Base-by-base conservation (phyloP, 768 basidiomycete species). In the Postia placenta region DNA sequence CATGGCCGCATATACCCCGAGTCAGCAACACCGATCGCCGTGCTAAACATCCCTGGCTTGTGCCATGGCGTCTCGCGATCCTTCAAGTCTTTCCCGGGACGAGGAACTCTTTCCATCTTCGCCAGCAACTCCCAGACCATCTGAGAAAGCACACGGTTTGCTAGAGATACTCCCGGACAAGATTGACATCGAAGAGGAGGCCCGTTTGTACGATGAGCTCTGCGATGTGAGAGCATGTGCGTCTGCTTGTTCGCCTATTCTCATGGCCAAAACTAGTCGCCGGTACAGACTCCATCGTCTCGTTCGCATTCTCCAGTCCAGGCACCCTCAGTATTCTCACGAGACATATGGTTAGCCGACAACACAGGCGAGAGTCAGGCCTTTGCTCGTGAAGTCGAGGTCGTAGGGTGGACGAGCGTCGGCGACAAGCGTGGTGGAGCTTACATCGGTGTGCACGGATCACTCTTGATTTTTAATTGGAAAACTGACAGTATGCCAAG, bases 341-440 rank as follows among this genome's bases (percentile, higher is more conserved):
- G 70, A 12, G 85, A 86, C 39, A 88, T 87, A 22, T 87, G 80
- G 75, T 69, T 87, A 6, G 78, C 73, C 0, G 84, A 87, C 52
- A 79, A 79, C 49, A 71, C 69, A 0, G 79, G 79, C 0, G 70
- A 73, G 47, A 76, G 74, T 42, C 60, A 62, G 0, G 70, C 75
- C 1, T 87, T 88, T 56, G 78, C 86, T 3, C 74, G 78, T 44
- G 77, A 80, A 59, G 84, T 87, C 3, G 69, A 70, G 42, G 81
- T 87, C 17, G 69, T 69, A 9, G 86, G 85, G 0, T 87, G 85
- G 85, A 82, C 79, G 15, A 80, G 73, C 53, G 85, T 88, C 5
- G 85, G 85, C 0, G 85, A 86, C 56, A 73, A 71, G 35, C 69
- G 71, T 0, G 76, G 77, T n/a, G 74, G 76, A 0, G 84, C 81